Base-by-base conservation (phyloP, 2,329 filamentous ascomycete genomes). In the Pseudogymnoascus sp. region DNA sequence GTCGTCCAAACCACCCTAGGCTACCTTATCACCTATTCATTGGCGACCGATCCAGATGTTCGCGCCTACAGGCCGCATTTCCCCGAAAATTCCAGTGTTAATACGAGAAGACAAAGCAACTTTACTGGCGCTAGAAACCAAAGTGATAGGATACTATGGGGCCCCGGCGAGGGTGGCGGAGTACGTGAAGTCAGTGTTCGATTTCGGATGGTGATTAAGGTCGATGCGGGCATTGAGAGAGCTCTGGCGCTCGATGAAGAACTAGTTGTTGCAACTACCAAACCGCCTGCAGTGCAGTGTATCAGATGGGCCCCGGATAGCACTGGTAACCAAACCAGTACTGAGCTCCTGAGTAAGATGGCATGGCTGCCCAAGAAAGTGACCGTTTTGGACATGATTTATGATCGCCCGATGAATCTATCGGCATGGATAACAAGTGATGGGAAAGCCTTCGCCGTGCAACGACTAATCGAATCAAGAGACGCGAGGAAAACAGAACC, bases 141-240 rank as follows among this genome's bases (percentile, higher is more conserved):
- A 63, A 67, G 69, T 35, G 85, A 88, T 60, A 82, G 86, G 67
- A 84, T 88, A 59, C 73, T 89, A 11, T 85, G 89, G 75, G 90
- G 90, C 0, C 85, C 89, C 1, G 92, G 92, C 35, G 94, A 97
- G 73, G 90, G 90, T 8, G 83, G 83, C 58, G 91, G 91, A 3
- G 87, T 96, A 60, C 84, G 86, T 61, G 94, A 99, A 75, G 85
- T 96, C 62, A 96, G 89, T 69, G 82, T 99, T 58, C 89, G 91
- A 9, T 99, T 99, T 75, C 85, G 93, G 63, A 96, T 97, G 90
- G 93, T 96, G 12, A 97, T 99, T 71, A 95, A 96, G 73, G 91
- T 99, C 16, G 94, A 99, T 75, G 94, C 94, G 2, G 94, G 94
- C 2, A 97, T 99, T 69, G 87, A 87, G 68, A 90, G 87, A 70